These are phyloP conservation scores for Wickerhamomyces chambardii DNA, from an alignment of 805 yeast genomes.

Conservation along the genomic window DNA sequence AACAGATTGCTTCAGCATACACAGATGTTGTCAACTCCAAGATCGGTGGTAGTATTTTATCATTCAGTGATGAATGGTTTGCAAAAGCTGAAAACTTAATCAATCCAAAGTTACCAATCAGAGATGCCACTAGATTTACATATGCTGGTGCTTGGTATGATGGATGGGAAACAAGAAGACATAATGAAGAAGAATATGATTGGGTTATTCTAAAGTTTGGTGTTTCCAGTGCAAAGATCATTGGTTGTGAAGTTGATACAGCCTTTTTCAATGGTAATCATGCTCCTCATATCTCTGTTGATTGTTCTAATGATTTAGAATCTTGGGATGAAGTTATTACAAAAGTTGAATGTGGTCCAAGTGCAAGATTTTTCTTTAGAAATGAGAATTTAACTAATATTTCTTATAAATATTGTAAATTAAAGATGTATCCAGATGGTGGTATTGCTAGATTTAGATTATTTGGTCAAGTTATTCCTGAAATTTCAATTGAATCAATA, in stretches of 20 bases:
- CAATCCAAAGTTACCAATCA: slow-evolving; percentile 70
- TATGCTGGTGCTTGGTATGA: slow-evolving; percentile 96
- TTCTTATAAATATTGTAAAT: slow-evolving; percentile 69
- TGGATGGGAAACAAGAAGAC: slow-evolving; percentile 98
- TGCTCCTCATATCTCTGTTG: slow-evolving; percentile 85
- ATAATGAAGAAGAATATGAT: slow-evolving; percentile 75
- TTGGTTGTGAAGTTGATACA: slow-evolving; percentile 88
- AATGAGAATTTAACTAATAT: slow-evolving; percentile 41
- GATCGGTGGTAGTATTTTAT: slow-evolving; percentile 67
- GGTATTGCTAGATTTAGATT: slow-evolving; percentile 93
- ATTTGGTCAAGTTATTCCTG: slow-evolving; percentile 79
- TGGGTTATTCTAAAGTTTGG: slow-evolving; percentile 84
- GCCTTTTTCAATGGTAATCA: slow-evolving; percentile 94
- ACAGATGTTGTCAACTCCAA: slow-evolving; percentile 76
- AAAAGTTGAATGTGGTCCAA: slow-evolving; percentile 79
- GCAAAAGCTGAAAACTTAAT: slow-evolving; percentile 87
- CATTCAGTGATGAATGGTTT: slow-evolving; percentile 87
- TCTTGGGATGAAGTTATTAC: slow-evolving; percentile 69
- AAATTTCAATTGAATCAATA: slow-evolving; percentile 31
- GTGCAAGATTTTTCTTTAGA: slow-evolving; percentile 73
- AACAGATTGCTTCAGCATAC: slow-evolving; percentile 14
- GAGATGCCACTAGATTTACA: slow-evolving; percentile 73
- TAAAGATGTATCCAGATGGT: slow-evolving; percentile 96
- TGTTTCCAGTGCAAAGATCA: slow-evolving; percentile 67
- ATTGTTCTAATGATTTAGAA: slow-evolving; percentile 40